Percentiles rank a stretch among this genome's conserved stretches.
Conservation (phyloP, 495 filamentous ascomycete genomes). For the Clohesyomyces aquaticus region DNA sequence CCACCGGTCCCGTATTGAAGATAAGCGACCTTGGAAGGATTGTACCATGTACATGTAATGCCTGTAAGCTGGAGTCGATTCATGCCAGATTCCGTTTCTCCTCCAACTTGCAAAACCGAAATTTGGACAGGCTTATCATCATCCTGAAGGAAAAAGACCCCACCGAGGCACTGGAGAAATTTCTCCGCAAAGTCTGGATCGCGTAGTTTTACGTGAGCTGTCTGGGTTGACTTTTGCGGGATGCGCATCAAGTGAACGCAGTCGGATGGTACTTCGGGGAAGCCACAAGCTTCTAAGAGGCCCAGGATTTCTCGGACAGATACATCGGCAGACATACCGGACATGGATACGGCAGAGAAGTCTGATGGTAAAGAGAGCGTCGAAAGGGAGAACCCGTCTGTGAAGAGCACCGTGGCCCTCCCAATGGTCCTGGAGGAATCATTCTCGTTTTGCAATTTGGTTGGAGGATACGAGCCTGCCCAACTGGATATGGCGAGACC, state of each 20-base stretch:
- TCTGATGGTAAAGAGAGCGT: slow-evolving; percentile 18
- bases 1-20: slow-evolving; percentile 16
- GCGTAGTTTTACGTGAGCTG: slow-evolving; percentile 17
- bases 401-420: slow-evolving; percentile 22
- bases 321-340: slow-evolving; percentile 4
- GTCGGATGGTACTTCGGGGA: slow-evolving; percentile 2
- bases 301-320: slow-evolving; percentile 10
- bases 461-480: not conserved
- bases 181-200: slow-evolving; percentile 28
- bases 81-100: slow-evolving; percentile 13
- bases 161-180: slow-evolving; percentile 9
- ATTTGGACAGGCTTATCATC: not conserved
- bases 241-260: slow-evolving; percentile 15
- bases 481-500: slow-evolving; percentile 10
- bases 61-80: slow-evolving; percentile 30
- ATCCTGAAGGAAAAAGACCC: not conserved
- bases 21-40: slow-evolving; percentile 26
- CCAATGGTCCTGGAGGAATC: slow-evolving; percentile 15
- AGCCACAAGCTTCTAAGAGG: slow-evolving; percentile 5
- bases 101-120: slow-evolving; percentile 4
- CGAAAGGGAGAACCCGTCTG: slow-evolving; percentile 10
- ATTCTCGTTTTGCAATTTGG: not conserved
- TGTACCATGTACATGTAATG: slow-evolving; percentile 26
- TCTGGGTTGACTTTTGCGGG: slow-evolving; percentile 7
- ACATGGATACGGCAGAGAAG: slow-evolving; percentile 20